Evolutionary conservation across 495 filamentous ascomycete genomes (phyloP).

Genomic region (Penicillium daleae): DNA sequence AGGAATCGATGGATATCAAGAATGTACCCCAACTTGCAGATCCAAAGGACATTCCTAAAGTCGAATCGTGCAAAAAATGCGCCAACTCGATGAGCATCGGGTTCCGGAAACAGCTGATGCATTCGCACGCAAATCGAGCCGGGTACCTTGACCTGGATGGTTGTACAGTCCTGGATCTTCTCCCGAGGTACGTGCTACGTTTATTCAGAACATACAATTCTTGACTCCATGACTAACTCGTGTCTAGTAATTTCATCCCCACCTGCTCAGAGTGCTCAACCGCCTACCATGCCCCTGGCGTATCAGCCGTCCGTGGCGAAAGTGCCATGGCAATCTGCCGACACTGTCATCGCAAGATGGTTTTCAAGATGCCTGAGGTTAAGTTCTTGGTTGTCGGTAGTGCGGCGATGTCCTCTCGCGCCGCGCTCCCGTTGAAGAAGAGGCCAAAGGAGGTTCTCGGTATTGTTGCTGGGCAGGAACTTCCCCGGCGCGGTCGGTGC

Average conservation of each 20-base stretch:
- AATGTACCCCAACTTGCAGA: slow-evolving; percentile 59
- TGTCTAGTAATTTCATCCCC: slow-evolving; percentile 72
- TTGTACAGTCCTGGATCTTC: slow-evolving; percentile 77
- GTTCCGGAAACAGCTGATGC: slow-evolving; percentile 77
- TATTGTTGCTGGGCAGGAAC: slow-evolving; percentile 76
- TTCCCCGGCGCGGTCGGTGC: slow-evolving; percentile 77
- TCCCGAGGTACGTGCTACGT: slow-evolving; percentile 63
- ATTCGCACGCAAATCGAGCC: slow-evolving; percentile 73
- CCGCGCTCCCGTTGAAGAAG: slow-evolving; percentile 53
- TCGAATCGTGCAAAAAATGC: slow-evolving; percentile 76
- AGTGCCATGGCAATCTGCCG: slow-evolving; percentile 77
- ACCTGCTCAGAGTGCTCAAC: slow-evolving; percentile 83
- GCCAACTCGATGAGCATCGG: slow-evolving; percentile 66
- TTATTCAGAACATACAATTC: background rate
- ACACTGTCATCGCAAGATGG: slow-evolving; percentile 81
- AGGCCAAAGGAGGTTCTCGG: slow-evolving; percentile 73
- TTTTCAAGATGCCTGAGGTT: slow-evolving; percentile 76
- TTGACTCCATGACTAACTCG: background rate
- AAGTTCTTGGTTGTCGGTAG: slow-evolving; percentile 76
- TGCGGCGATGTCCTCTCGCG: slow-evolving; percentile 45
- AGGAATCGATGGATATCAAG: slow-evolving; percentile 71
- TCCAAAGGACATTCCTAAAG: slow-evolving; percentile 40
- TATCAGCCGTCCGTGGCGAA: slow-evolving; percentile 75
- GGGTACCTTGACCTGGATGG: slow-evolving; percentile 84
- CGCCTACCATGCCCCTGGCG: slow-evolving; percentile 60